Conservation (phyloP, 1,284 basidiomycete genomes). For the Sporisorium iseilematis-ciliati region DNA sequence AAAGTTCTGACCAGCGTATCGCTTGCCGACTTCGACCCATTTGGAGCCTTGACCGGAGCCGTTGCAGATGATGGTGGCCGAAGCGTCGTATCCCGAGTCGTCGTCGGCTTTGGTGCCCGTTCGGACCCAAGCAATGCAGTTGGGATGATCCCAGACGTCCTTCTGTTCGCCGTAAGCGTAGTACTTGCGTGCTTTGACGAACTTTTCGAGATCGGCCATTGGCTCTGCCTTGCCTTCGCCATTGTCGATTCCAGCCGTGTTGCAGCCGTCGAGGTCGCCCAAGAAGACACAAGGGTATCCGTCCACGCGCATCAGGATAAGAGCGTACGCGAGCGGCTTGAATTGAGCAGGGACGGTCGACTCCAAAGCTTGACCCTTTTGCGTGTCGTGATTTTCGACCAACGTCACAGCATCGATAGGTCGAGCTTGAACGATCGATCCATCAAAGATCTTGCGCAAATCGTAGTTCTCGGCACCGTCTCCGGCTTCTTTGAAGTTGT, state of each 20-base stretch:
- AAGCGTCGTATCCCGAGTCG: constrained; percentile 51
- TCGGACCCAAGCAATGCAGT: constrained; percentile 58
- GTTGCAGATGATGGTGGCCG: constrained; percentile 59
- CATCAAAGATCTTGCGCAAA: constrained; percentile 74
- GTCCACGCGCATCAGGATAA: constrained; percentile 83
- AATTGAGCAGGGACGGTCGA: constrained; percentile 74
- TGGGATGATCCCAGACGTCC: constrained; percentile 65
- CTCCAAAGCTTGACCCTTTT: constrained; percentile 71
- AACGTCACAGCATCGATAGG: constrained; percentile 76
- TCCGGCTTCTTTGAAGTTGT: constrained; percentile 75
- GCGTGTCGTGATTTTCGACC: constrained; percentile 75
- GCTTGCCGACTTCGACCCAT: constrained; percentile 57
- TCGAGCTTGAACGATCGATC: constrained; percentile 73
- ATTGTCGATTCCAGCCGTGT: constrained; percentile 46
- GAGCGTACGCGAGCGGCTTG: constrained; percentile 79
- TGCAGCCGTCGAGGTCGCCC: constrained; percentile 80
- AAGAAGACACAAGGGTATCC: constrained; percentile 97
- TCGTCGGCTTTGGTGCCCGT: constrained; percentile 33
- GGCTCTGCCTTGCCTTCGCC: constrained; percentile 70
- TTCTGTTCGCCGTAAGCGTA: constrained; percentile 74
- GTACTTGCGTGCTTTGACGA: constrained; percentile 73
- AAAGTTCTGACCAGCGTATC: constrained; percentile 49
- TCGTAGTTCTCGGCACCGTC: constrained; percentile 73
- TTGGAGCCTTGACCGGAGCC: constrained; percentile 52
- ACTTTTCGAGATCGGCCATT: constrained; percentile 70